phyloP scores from a whole-genome alignment of 805 yeast genomes.

The Huiozyma sinensis region DNA sequence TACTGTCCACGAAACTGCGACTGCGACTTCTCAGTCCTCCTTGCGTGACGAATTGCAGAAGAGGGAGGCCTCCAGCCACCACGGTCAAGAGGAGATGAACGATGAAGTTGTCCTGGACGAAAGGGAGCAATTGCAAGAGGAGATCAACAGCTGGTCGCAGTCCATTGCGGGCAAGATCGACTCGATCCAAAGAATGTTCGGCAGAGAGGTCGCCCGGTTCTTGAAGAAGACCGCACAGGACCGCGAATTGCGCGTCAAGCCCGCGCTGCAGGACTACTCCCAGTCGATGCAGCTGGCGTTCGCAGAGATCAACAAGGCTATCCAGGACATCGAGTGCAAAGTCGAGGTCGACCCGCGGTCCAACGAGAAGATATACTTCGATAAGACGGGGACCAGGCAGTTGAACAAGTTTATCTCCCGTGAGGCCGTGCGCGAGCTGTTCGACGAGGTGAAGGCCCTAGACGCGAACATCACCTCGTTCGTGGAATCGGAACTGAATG shows the following conservation, averaged over 20 bases:
- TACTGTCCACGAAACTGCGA: conserved; percentile 5
- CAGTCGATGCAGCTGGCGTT: conserved; percentile 19
- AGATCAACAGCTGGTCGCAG: conserved; percentile 28
- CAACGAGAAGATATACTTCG: conserved; percentile 28
- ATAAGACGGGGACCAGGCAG: conserved; percentile 27
- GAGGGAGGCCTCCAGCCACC: no score
- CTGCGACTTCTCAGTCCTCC: background rate
- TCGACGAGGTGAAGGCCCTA: conserved; percentile 20
- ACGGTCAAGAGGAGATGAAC: conserved; percentile 1
- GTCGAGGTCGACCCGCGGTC: conserved; percentile 22
- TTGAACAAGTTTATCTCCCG: conserved; percentile 34
- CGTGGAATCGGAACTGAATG: conserved; percentile 26
- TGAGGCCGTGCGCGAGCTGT: conserved; percentile 36
- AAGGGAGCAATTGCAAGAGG: conserved; percentile 24
- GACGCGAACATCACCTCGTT: conserved; percentile 18
- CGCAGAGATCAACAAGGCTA: conserved; percentile 23
- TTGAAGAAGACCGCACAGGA: conserved; percentile 20
- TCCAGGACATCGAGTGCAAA: conserved; percentile 32
- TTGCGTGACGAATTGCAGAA: background rate
- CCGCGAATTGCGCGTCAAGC: conserved; percentile 26
- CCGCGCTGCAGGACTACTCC: conserved; percentile 28
- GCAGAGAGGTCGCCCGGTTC: conserved; percentile 26
- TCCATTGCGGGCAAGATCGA: conserved; percentile 30
- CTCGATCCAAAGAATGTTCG: conserved; percentile 32
- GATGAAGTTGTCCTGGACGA: conserved; percentile 13